Conservation (phyloP, 208 protist genomes). For the Strigomonas galati region DNA sequence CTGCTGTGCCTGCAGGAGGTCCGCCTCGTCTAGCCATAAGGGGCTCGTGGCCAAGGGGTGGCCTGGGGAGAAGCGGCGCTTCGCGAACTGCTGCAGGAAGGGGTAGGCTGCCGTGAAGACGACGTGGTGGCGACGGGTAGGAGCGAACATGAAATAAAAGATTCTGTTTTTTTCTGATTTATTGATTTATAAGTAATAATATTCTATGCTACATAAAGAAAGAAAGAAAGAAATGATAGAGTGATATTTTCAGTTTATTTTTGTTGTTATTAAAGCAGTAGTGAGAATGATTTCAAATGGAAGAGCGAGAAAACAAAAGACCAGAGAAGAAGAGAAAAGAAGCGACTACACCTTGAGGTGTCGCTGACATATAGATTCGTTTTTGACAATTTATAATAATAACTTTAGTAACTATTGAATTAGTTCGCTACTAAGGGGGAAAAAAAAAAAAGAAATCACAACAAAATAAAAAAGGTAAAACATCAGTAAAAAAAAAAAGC, state of each 20-base stretch:
- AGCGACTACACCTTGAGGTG: background rate
- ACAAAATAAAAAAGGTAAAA: conserved; percentile 3
- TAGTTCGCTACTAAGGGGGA: conserved; percentile 12
- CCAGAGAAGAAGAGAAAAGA: conserved; percentile 11
- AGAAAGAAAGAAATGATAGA: conserved; percentile 1
- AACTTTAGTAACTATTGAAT: conserved; percentile 4
- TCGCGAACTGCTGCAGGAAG: conserved; percentile 47
- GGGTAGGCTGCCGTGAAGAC: conserved; percentile 73
- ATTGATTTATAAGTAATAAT: background rate
- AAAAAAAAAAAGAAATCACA: conserved; percentile 13
- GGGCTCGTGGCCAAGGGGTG: conserved; percentile 52
- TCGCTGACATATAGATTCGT: background rate
- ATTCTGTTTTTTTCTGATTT: background rate
- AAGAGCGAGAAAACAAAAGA: background rate
- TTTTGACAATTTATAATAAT: conserved; percentile 11
- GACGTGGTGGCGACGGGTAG: conserved; percentile 19
- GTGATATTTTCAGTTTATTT: background rate
- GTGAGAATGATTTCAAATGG: background rate
- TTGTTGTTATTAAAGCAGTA: background rate
- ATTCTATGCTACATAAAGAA: conserved; percentile 4
- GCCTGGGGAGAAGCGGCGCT: conserved; percentile 31
- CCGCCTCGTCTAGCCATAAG: conserved; percentile 67
- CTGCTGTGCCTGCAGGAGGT: conserved; percentile 22
- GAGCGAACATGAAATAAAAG: conserved; percentile 25
- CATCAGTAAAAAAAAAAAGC: background rate